These are phyloP conservation scores for Apiospora koreana DNA, from an alignment of 2,329 filamentous ascomycete species.

Conservation along the genomic window DNA sequence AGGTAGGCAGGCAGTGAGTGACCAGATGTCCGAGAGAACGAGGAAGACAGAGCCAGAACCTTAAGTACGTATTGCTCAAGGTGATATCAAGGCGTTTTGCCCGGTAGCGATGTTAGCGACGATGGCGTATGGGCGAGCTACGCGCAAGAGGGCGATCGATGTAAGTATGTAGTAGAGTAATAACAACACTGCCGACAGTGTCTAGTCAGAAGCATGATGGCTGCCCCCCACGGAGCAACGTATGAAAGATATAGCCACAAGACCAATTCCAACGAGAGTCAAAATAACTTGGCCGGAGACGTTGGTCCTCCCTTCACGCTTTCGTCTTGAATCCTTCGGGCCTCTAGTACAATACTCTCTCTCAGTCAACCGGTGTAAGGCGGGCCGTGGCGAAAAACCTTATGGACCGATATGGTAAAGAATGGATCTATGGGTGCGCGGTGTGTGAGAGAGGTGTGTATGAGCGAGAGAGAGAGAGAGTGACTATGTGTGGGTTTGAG, in stretches of 20 bases:
- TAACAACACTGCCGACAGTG: not conserved
- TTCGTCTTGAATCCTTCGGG: not conserved
- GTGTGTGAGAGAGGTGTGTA: not conserved
- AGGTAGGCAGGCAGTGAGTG: not conserved
- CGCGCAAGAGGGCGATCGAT: not conserved
- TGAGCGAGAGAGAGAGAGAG: not conserved
- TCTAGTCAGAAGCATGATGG: slow-evolving; percentile 6
- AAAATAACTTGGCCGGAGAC: not conserved
- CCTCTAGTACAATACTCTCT: not conserved
- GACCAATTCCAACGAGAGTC: not conserved
- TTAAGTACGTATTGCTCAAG: not conserved
- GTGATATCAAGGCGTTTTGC: not conserved
- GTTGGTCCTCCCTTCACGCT: not conserved
- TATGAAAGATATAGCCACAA: not conserved
- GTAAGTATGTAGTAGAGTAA: not conserved
- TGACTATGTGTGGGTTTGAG: not conserved
- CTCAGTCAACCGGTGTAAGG: not conserved
- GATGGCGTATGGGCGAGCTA: not conserved
- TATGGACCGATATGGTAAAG: not conserved
- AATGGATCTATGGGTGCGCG: not conserved
- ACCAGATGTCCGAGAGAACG: not conserved
- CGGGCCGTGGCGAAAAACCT: not conserved
- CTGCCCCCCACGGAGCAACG: not conserved
- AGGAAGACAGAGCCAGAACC: not conserved
- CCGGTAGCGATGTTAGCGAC: not conserved